A percentile compares a stretch with the other conserved stretches of the same genome.
These are phyloP conservation scores for Cucumis melo DNA, from an alignment of 306 rosid genomes.

Conservation along the genomic window DNA sequence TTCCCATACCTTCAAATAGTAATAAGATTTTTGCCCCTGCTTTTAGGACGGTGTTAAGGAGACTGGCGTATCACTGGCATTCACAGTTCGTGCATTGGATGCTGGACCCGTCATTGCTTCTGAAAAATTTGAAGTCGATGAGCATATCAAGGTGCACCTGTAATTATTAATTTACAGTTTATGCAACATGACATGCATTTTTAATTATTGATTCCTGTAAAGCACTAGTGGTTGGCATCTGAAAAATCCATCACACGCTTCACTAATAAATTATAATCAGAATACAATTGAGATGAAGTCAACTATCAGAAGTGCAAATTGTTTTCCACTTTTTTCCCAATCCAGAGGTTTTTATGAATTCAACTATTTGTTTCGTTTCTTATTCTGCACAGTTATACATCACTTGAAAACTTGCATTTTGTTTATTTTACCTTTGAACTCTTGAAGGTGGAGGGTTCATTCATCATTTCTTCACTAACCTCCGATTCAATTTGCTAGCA, in stretches of 20 bases:
- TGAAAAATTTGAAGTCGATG: slow-evolving; percentile 42
- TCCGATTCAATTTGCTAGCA: slow-evolving; percentile 28
- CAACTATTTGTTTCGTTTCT: background rate
- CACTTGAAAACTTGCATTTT: background rate
- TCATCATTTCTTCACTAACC: slow-evolving; percentile 8
- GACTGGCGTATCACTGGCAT: slow-evolving; percentile 86
- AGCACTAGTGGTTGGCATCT: background rate
- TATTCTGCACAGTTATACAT: background rate
- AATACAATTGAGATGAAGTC: background rate
- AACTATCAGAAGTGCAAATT: background rate
- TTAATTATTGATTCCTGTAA: background rate
- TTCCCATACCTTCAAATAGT: background rate
- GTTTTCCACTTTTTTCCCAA: background rate
- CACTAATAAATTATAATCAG: background rate
- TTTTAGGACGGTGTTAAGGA: slow-evolving; percentile 72
- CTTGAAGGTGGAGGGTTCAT: background rate
- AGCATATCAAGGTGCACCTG: slow-evolving; percentile 51
- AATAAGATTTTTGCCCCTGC: background rate
- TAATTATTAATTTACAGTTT: background rate
- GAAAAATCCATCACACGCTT: background rate
- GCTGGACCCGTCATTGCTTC: slow-evolving; percentile 81
- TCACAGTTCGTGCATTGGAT: slow-evolving; percentile 81
- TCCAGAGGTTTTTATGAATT: background rate
- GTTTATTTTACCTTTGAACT: background rate
- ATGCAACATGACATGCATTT: background rate